Percentiles rank a stretch among this genome's conserved stretches.
phyloP scores from a whole-genome alignment of 139 green algal genomes.

The Chlorella sp. region DNA sequence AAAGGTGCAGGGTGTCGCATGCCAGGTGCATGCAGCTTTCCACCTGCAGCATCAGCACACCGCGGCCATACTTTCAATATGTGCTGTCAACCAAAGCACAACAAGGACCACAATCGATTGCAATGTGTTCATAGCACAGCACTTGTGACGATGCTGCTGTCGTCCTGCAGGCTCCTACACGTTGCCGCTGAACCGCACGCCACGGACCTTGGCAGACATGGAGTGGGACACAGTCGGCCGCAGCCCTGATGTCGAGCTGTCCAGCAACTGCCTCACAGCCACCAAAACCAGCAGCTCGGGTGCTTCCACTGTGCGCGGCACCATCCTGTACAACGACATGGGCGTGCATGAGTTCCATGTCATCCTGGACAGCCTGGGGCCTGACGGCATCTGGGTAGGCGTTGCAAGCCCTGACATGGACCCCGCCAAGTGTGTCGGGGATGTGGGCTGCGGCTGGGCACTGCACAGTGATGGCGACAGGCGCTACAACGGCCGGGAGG shows the following conservation, averaged over 20 bases:
- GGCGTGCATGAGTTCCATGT: conserved; percentile 55
- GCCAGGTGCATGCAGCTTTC: no score
- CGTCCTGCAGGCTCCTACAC: no score
- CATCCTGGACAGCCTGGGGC: conserved; percentile 50
- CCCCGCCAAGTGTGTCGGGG: conserved; percentile 34
- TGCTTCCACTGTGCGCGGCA: conserved; percentile 47
- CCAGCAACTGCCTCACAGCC: conserved; percentile 54
- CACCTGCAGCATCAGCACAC: no score
- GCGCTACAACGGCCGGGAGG: conserved; percentile 38
- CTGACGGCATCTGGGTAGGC: conserved; percentile 56
- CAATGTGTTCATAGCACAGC: no score
- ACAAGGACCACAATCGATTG: no score
- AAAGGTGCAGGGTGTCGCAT: no score
- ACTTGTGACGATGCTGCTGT: no score
- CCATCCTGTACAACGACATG: conserved; percentile 44
- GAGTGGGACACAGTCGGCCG: conserved; percentile 54
- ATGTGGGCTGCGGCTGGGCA: conserved; percentile 44
- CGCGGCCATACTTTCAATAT: no score
- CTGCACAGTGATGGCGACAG: conserved; percentile 56
- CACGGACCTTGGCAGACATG: conserved; percentile 39
- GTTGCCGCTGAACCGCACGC: conserved; percentile 44
- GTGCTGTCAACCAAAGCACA: no score
- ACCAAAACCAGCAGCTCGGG: conserved; percentile 35
- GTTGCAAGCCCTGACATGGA: conserved; percentile 39
- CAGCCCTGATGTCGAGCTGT: conserved; percentile 44